Conservation (phyloP, 225 moss, liverwort and hornwort genomes). For the Straminergon stramineum region DNA sequence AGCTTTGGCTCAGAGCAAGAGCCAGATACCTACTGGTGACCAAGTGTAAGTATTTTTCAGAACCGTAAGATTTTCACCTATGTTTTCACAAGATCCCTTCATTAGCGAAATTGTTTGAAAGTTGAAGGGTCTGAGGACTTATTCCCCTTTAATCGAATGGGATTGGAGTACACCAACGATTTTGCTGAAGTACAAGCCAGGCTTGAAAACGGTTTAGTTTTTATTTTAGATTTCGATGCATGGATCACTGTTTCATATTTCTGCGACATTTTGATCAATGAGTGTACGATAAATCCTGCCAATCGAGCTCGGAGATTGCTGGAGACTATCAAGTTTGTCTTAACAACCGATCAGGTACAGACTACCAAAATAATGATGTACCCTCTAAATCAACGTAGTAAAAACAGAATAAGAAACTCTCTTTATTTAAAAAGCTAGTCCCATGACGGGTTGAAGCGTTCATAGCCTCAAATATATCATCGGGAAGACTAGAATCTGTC, state of each 20-base stretch:
- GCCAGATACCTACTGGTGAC: background rate
- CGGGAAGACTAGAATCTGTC: background rate
- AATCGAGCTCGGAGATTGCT: background rate
- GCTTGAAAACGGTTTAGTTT: background rate
- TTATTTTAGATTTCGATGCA: background rate
- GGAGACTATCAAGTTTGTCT: background rate
- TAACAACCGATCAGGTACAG: background rate
- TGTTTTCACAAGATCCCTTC: background rate
- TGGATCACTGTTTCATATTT: background rate
- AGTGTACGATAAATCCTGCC: background rate
- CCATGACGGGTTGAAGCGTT: background rate
- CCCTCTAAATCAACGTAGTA: background rate
- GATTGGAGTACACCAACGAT: background rate
- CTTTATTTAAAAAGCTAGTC: background rate
- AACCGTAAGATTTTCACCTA: background rate
- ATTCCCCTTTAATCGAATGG: background rate
- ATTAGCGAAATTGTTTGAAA: background rate
- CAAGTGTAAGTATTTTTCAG: background rate
- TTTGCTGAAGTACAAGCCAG: background rate
- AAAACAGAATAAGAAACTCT: background rate
- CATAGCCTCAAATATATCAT: background rate
- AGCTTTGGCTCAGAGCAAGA: conserved; percentile 19
- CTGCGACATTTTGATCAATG: background rate
- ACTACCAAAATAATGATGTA: background rate
- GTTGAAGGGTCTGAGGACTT: background rate